Evolutionary conservation across 768 basidiomycete genomes (phyloP).

Genomic region (Hirschioporus abietinus): DNA sequence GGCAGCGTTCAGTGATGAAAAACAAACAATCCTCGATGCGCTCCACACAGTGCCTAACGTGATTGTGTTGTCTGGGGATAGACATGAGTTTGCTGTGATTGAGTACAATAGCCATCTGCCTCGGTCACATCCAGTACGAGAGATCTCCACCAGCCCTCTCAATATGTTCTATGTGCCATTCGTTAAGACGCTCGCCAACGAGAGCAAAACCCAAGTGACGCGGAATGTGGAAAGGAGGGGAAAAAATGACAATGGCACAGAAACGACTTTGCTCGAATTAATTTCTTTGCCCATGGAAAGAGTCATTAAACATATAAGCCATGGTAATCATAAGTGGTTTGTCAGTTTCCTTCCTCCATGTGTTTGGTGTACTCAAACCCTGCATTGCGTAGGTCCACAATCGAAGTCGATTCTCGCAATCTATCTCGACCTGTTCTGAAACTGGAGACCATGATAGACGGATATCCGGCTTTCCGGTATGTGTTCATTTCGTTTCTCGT

Average conservation of each 20-base stretch:
- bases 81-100: constrained; percentile 75
- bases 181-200: constrained; percentile 42
- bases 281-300: constrained; percentile 44
- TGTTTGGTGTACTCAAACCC: constrained; percentile 1
- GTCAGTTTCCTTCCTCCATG: constrained; percentile 11
- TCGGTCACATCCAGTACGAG: constrained; percentile 40
- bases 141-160: constrained; percentile 66
- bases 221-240: constrained; percentile 11
- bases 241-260: constrained; percentile 8
- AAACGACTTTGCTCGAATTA: constrained; percentile 18
- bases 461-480: constrained; percentile 47
- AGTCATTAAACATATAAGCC: constrained; percentile 54
- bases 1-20: constrained; percentile 59
- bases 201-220: constrained; percentile 28
- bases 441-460: constrained; percentile 58
- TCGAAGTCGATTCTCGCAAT: constrained; percentile 66
- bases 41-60: constrained; percentile 68
- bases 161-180: constrained; percentile 68
- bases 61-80: constrained; percentile 63
- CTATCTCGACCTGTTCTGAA: constrained; percentile 43
- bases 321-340: constrained; percentile 66
- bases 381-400: constrained; percentile 42
- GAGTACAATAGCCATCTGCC: constrained; percentile 43
- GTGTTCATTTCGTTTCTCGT: constrained; percentile 15
- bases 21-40: constrained; percentile 47